phyloP scores from a whole-genome alignment of 2,329 filamentous ascomycete genomes.

The Fusarium chaquense region DNA sequence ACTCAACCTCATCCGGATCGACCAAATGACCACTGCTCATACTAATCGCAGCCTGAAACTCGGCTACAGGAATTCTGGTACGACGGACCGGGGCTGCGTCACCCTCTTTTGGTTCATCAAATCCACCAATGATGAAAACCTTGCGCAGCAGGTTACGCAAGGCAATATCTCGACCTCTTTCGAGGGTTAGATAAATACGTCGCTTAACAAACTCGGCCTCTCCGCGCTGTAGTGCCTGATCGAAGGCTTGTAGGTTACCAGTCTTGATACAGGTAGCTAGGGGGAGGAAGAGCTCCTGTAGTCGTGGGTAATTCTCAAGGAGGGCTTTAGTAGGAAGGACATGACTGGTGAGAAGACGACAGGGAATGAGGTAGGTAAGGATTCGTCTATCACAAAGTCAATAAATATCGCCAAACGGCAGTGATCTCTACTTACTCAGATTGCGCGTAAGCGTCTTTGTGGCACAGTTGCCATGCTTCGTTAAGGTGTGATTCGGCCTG shows the following conservation, averaged over 20 bases:
- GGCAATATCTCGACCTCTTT: slow-evolving; percentile 90
- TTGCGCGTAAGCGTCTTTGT: slow-evolving; percentile 78
- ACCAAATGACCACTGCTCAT: slow-evolving; percentile 76
- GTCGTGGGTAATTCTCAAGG: slow-evolving; percentile 78
- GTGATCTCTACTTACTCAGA: slow-evolving; percentile 72
- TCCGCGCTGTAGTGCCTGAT: slow-evolving; percentile 80
- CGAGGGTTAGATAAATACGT: slow-evolving; percentile 93
- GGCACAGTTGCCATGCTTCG: slow-evolving; percentile 85
- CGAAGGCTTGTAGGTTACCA: slow-evolving; percentile 86
- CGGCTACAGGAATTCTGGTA: slow-evolving; percentile 83
- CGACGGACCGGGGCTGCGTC: slow-evolving; percentile 71
- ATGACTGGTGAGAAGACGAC: slow-evolving; percentile 88
- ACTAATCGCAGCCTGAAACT: slow-evolving; percentile 87
- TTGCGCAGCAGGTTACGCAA: slow-evolving; percentile 92
- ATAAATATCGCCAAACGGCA: not conserved
- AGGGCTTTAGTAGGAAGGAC: slow-evolving; percentile 80
- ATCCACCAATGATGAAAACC: slow-evolving; percentile 87
- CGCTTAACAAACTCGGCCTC: slow-evolving; percentile 95
- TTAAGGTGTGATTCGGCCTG: slow-evolving; percentile 84
- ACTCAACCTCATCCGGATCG: slow-evolving; percentile 95
- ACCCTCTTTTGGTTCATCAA: slow-evolving; percentile 79
- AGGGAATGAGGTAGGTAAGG: slow-evolving; percentile 93
- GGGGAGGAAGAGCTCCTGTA: slow-evolving; percentile 83
- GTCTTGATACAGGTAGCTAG: slow-evolving; percentile 82
- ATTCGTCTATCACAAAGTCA: slow-evolving; percentile 72